phyloP scores from a whole-genome alignment of 306 rosid genomes.

The Rosa rugosa region DNA sequence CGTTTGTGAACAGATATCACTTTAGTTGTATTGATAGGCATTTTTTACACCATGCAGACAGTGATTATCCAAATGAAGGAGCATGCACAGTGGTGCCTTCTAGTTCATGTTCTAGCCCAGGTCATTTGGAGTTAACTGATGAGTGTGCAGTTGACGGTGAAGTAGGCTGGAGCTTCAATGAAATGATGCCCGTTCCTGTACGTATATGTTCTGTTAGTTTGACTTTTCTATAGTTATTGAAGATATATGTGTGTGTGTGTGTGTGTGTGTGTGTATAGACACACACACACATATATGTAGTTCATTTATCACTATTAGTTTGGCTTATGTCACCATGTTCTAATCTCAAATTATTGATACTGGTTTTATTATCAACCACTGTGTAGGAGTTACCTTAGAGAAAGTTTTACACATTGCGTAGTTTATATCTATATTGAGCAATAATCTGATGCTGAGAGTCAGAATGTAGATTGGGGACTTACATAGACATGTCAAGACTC shows the following conservation, averaged over 20 bases:
- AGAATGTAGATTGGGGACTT: background rate
- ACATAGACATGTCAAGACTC: background rate
- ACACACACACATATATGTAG: background rate
- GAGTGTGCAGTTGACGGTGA: slow-evolving; percentile 55
- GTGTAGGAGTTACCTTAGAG: background rate
- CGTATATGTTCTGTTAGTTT: slow-evolving; percentile 37
- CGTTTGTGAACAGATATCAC: slow-evolving; percentile 3
- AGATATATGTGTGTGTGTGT: background rate
- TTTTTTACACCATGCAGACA: slow-evolving; percentile 38
- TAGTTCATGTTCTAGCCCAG: slow-evolving; percentile 60
- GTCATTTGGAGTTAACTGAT: slow-evolving; percentile 39
- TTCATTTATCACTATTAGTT: slow-evolving; percentile 17
- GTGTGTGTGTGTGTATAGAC: no score
- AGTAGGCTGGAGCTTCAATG: slow-evolving; percentile 56
- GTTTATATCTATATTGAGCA: background rate
- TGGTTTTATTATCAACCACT: background rate
- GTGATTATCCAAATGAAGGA: slow-evolving; percentile 37
- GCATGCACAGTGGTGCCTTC: slow-evolving; percentile 42
- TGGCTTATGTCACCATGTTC: slow-evolving; percentile 14
- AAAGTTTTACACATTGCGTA: background rate
- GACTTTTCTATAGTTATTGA: slow-evolving; percentile 27
- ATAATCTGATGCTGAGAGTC: background rate
- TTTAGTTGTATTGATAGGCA: slow-evolving; percentile 18
- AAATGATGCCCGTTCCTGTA: slow-evolving; percentile 73
- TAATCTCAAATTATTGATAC: background rate